Evolutionary conservation across 805 yeast genomes (phyloP).

Genomic region (Priceomyces castillae): DNA sequence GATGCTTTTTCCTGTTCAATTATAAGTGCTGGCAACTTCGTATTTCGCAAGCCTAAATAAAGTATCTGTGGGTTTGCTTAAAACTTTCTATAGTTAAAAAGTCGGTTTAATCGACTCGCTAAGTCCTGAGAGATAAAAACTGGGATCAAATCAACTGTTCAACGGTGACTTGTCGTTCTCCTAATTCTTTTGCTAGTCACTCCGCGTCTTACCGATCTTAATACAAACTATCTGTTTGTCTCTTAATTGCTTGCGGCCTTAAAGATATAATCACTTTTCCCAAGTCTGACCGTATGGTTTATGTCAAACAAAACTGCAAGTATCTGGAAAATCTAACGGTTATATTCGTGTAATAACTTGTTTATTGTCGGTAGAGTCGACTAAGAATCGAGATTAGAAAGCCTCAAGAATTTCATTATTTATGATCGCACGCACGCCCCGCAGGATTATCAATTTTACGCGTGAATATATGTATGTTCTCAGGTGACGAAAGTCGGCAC

Average conservation of each 20-base stretch:
- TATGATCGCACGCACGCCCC: slow-evolving; percentile 4
- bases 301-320: neutral
- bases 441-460: neutral
- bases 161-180: neutral
- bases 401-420: neutral
- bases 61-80: no score
- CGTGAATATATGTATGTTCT: neutral
- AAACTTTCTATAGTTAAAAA: no score
- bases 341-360: neutral
- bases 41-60: no score
- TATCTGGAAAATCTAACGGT: neutral
- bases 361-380: neutral
- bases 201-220: neutral
- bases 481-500: neutral
- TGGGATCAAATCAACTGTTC: neutral
- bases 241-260: no score
- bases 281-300: neutral
- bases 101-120: neutral
- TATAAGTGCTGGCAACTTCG: no score
- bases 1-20: no score
- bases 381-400: neutral
- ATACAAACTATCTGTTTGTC: no score
- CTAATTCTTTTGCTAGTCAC: neutral
- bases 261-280: neutral
- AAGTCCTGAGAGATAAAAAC: neutral